These are phyloP conservation scores for Cordyceps javanica DNA, from an alignment of 2,329 filamentous ascomycete genomes.

Conservation along the genomic window DNA sequence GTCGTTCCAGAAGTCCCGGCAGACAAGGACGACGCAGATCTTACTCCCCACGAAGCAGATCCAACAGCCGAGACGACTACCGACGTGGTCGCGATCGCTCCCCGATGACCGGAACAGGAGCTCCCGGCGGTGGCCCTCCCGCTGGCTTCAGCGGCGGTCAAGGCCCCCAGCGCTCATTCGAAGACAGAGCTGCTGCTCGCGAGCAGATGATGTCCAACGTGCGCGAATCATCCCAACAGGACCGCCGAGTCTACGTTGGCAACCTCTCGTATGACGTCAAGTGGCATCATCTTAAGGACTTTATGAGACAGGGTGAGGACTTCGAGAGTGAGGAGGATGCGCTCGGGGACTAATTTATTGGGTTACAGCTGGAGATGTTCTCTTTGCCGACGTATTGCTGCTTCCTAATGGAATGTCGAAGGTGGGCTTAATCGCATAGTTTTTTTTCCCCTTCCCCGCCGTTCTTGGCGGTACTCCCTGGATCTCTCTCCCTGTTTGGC, in stretches of 20 bases:
- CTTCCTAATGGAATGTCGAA: conserved; percentile 99
- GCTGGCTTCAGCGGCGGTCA: conserved; percentile 56
- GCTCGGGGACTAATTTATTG: conserved; percentile 33
- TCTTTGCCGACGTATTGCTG: conserved; percentile 98
- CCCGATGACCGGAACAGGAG: conserved; percentile 74
- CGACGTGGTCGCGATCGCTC: conserved; percentile 70
- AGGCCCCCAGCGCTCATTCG: conserved; percentile 64
- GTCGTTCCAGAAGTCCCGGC: conserved; percentile 79
- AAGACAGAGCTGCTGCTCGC: conserved; percentile 76
- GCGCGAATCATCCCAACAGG: conserved; percentile 92
- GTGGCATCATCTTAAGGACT: conserved; percentile 99
- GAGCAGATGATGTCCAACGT: conserved; percentile 96
- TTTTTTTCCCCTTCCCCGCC: conserved; percentile 38
- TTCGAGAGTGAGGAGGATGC: conserved; percentile 20
- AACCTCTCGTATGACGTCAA: conserved; percentile 99
- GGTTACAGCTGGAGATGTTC: conserved; percentile 84
- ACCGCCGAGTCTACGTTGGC: conserved; percentile 98
- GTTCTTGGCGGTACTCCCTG: conserved; percentile 24
- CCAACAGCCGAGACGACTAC: conserved; percentile 68
- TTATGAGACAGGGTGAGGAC: conserved; percentile 94
- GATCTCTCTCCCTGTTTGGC: conserved; percentile 56
- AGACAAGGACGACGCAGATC: conserved; percentile 65
- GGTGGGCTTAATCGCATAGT: conserved; percentile 93
- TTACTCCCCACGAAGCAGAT: conserved; percentile 73
- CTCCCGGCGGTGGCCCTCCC: conserved; percentile 63